Evolutionary conservation across 2,329 filamentous ascomycete species (phyloP), one percentile per base, ranked within the genome.

Genomic region (Curvularia sp.): DNA sequence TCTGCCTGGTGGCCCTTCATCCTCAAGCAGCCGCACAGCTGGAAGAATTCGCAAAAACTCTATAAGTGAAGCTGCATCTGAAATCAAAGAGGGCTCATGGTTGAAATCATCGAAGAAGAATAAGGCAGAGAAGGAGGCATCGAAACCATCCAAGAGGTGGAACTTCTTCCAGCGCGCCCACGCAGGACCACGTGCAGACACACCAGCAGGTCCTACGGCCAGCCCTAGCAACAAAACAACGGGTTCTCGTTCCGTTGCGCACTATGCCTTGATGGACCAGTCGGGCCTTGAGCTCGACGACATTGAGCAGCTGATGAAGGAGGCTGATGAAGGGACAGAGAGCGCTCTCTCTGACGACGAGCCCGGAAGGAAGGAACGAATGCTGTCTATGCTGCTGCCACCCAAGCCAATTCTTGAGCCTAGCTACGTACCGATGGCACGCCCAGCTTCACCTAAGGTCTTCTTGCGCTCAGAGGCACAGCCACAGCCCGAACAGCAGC

Each of bases 81-180:
- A 77, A 25, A 68, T 69, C 18, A 76, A 73, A 53, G 78, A 80
- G 61, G 71, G 77, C 15, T 70, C 70, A 27, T 78, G 77, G 77
- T 59, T 79, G 39, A 75, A 73, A 32, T 65, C 70, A 12, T 73
- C 72, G 13, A 75, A 74, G 59, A 70, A 74, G 55, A 61, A 47
- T 38, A 69, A 66, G 41, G 43, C 46, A 0, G 69, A 73, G 49
- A 67, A 75, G 57, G 65, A 71, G 43, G 70, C 63, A 46, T 55
- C 64, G 18, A 82, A 81, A 68, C 69, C 77, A 18, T 66, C 76
- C 21, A 75, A 76, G 60, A 81, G 80, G 72, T 87, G 84, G 84
- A 87, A 86, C 64, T 85, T 88, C 62, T 87, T 88, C 57, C 84
- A 87, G 52, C 74, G 80, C 12, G 77, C 79, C 7, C 79, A 81